Conservation (phyloP, 2,329 filamentous ascomycete genomes). For the Phoma sp. region DNA sequence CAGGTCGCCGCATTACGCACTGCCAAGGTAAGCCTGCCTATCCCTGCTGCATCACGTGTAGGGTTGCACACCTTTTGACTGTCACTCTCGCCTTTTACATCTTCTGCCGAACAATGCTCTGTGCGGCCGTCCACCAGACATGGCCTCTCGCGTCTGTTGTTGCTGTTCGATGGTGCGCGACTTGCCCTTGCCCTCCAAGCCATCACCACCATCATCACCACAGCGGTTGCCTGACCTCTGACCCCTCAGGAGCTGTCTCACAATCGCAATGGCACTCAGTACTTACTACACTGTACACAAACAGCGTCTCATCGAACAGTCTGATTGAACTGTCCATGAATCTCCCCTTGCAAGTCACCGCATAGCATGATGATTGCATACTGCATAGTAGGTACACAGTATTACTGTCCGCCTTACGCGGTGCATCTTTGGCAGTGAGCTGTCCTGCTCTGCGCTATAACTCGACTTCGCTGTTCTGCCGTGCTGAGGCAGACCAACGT, state of each 20-base stretch:
- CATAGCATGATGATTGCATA: background rate
- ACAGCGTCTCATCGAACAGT: background rate
- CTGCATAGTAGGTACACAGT: too few species aligned
- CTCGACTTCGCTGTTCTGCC: background rate
- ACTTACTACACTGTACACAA: background rate
- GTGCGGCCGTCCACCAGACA: too few species aligned
- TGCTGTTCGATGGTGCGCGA: too few species aligned
- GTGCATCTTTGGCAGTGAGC: background rate
- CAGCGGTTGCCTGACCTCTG: background rate
- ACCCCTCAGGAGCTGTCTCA: background rate
- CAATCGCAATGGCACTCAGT: background rate
- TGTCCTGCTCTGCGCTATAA: background rate
- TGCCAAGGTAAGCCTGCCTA: slow-evolving; percentile 25
- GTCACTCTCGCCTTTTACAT: too few species aligned
- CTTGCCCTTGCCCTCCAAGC: too few species aligned
- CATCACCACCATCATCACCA: too few species aligned
- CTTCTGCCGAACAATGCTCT: too few species aligned
- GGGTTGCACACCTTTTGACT: background rate
- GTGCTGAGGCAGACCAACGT: background rate
- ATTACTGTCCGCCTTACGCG: background rate
- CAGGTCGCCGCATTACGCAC: slow-evolving; percentile 24
- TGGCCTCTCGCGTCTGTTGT: too few species aligned
- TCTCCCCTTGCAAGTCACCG: background rate
- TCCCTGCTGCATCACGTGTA: slow-evolving; percentile 29
- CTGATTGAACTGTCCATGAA: too few species aligned